phyloP scores from a whole-genome alignment of 140 eudicot species.

The Eryngium alpinum region DNA sequence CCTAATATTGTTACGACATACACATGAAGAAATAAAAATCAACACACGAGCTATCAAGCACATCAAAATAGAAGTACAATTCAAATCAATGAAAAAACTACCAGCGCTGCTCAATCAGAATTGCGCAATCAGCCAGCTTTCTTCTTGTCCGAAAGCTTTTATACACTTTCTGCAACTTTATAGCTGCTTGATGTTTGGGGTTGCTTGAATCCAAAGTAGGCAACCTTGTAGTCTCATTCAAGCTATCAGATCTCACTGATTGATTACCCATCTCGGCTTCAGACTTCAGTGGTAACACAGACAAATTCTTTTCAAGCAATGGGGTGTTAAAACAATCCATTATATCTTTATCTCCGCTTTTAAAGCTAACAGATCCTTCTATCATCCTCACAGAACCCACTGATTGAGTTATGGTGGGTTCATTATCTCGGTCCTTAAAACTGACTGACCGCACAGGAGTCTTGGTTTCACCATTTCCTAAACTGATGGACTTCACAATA shows the following conservation, averaged over 20 bases:
- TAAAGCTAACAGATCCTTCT: constrained; percentile 48
- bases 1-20: constrained; percentile 33
- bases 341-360: constrained; percentile 27
- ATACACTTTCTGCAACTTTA: constrained; percentile 87
- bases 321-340: constrained; percentile 20
- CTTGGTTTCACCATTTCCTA: constrained; percentile 43
- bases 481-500: constrained; percentile 39
- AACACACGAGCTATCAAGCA: neutral
- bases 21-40: neutral
- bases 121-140: constrained; percentile 95
- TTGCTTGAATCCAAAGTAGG: constrained; percentile 29
- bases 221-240: neutral
- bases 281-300: constrained; percentile 5
- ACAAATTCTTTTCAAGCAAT: neutral
- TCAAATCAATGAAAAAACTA: constrained; percentile 15
- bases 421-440: constrained; percentile 41
- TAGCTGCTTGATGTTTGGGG: constrained; percentile 89
- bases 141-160: constrained; percentile 89
- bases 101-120: constrained; percentile 93
- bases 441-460: constrained; percentile 44
- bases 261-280: constrained; percentile 22
- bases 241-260: constrained; percentile 27
- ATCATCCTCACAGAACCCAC: constrained; percentile 28
- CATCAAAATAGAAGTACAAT: neutral
- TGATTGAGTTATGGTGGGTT: constrained; percentile 40